A percentile compares a stretch with the other conserved stretches of the same genome.
These are phyloP conservation scores for Cruciata laevipes DNA, from an alignment of 257 asterid genomes.

Conservation along the genomic window DNA sequence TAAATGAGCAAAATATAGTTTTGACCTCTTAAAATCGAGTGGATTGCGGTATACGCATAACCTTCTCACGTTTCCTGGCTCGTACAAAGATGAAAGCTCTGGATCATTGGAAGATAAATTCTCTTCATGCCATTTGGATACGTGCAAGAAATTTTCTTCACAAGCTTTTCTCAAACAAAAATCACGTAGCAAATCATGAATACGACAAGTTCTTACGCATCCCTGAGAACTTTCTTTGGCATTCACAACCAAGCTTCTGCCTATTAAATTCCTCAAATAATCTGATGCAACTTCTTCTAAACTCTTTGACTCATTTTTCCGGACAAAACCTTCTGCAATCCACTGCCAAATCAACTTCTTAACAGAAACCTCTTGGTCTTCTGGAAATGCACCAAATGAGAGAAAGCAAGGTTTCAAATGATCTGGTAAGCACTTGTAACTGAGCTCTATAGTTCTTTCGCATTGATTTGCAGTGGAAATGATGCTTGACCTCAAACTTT, in stretches of 20 bases:
- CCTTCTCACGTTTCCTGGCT: not conserved
- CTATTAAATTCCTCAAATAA: not conserved
- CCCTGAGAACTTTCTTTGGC: not conserved
- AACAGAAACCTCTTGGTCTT: not conserved
- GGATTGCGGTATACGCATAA: not conserved
- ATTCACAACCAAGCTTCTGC: not conserved
- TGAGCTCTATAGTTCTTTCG: not conserved
- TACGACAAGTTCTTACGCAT: not conserved
- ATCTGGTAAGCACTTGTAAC: constrained; percentile 9
- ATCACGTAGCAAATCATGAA: not conserved
- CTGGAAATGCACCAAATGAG: not conserved
- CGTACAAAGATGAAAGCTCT: not conserved
- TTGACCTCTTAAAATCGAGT: not conserved
- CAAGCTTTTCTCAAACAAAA: not conserved
- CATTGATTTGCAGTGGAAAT: not conserved
- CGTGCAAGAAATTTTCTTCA: not conserved
- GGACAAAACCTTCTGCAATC: constrained; percentile 3
- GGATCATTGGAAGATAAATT: too few species aligned
- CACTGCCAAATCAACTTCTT: not conserved
- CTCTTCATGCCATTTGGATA: not conserved
- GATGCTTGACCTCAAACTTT: not conserved
- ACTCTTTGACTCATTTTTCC: not conserved
- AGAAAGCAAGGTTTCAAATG: not conserved
- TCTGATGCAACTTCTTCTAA: not conserved
- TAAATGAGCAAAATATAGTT: not conserved